Evolutionary conservation across 208 protist species (phyloP).

Genomic region (Acanthamoeba lenticulata): DNA sequence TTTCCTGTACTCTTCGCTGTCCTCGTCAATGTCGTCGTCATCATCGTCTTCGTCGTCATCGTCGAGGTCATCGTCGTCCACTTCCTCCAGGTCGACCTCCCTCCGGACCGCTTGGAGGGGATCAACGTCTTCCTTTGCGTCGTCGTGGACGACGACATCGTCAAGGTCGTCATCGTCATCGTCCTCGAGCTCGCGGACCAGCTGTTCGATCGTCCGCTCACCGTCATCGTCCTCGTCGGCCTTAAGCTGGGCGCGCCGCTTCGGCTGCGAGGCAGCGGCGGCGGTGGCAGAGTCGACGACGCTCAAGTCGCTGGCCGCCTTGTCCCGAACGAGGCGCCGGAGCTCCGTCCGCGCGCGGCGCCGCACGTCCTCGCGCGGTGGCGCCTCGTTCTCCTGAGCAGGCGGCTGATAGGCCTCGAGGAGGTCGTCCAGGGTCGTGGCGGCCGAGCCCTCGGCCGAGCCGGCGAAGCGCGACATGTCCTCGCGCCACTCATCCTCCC

Average conservation of each 20-base stretch:
- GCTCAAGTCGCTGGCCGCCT: background rate
- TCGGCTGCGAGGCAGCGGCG: too few species aligned
- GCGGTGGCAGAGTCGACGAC: too few species aligned
- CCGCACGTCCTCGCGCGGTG: background rate
- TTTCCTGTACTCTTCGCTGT: background rate
- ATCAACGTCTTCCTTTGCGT: background rate
- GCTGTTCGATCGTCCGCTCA: background rate
- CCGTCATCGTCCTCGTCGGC: background rate
- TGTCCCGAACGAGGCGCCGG: background rate
- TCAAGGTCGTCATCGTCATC: background rate
- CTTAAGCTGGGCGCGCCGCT: too few species aligned
- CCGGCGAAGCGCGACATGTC: constrained; percentile 12
- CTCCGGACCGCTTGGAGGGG: background rate
- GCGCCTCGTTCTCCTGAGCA: background rate
- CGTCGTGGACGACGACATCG: background rate
- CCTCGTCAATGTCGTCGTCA: background rate
- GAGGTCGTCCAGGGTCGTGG: background rate
- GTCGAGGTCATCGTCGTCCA: background rate
- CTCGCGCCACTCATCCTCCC: constrained; percentile 11
- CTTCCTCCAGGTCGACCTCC: background rate
- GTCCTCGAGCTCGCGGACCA: background rate
- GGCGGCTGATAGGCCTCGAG: constrained; percentile 2
- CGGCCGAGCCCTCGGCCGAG: background rate
- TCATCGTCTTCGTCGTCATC: background rate
- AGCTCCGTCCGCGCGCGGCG: background rate